Conservation (phyloP, 2,329 filamentous ascomycete genomes). For the Clonostachys chloroleuca region DNA sequence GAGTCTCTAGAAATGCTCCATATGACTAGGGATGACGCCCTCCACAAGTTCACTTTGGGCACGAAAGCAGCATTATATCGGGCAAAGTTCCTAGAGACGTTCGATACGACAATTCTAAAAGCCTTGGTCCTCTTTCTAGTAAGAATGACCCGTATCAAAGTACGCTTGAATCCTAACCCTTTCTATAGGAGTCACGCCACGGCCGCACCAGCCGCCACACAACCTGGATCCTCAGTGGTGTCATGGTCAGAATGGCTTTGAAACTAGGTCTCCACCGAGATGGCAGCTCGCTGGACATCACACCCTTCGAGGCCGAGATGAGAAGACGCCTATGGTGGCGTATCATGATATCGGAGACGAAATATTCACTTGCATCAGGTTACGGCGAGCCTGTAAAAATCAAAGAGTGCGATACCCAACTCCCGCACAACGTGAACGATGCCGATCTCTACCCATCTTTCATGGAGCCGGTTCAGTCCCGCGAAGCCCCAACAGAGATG, state of each 20-base stretch:
- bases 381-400: slow-evolving; percentile 47
- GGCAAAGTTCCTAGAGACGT: slow-evolving; percentile 52
- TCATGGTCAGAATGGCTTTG: slow-evolving; percentile 60
- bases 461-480: slow-evolving; percentile 41
- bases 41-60: slow-evolving; percentile 46
- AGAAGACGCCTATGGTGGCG: slow-evolving; percentile 58
- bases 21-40: slow-evolving; percentile 40
- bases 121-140: slow-evolving; percentile 55
- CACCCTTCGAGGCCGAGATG: slow-evolving; percentile 56
- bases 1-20: slow-evolving; percentile 53
- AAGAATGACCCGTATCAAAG: slow-evolving; percentile 15
- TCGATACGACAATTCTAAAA: slow-evolving; percentile 56
- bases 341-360: slow-evolving; percentile 50
- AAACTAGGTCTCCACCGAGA: slow-evolving; percentile 62
- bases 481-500: slow-evolving; percentile 58
- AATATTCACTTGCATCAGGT: slow-evolving; percentile 48
- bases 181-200: slow-evolving; percentile 45
- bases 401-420: slow-evolving; percentile 45
- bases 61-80: slow-evolving; percentile 44
- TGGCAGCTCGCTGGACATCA: slow-evolving; percentile 41
- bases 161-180: too few species aligned
- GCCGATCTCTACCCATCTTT: slow-evolving; percentile 38
- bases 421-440: slow-evolving; percentile 48
- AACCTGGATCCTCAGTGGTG: slow-evolving; percentile 56
- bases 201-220: slow-evolving; percentile 55